Evolutionary conservation across 805 yeast species (phyloP).

Genomic region (Pichia occidentalis): DNA sequence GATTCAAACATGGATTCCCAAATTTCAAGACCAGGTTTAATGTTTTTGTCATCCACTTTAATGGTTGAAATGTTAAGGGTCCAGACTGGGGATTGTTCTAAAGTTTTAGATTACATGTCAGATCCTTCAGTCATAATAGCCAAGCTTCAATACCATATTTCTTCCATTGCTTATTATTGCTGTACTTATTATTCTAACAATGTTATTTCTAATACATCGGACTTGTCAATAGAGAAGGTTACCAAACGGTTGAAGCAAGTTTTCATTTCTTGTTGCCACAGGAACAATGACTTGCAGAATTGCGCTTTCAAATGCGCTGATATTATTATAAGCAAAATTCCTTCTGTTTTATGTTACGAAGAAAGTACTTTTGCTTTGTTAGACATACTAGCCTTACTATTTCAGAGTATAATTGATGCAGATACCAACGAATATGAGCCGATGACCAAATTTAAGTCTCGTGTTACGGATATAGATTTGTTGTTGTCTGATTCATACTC

Average conservation of each 20-base stretch:
- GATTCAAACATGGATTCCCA: constrained; percentile 36
- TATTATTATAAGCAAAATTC: constrained; percentile 54
- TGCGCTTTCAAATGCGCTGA: constrained; percentile 78
- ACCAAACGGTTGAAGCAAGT: constrained; percentile 67
- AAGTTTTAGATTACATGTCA: constrained; percentile 69
- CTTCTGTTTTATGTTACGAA: constrained; percentile 73
- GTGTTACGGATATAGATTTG: constrained; percentile 40
- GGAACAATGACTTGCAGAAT: constrained; percentile 66
- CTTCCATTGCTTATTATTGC: constrained; percentile 54
- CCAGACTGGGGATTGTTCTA: constrained; percentile 73
- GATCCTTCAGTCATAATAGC: constrained; percentile 74
- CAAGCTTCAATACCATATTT: constrained; percentile 63
- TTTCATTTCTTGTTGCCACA: constrained; percentile 68
- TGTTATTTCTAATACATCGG: constrained; percentile 48
- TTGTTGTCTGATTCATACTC: constrained; percentile 66
- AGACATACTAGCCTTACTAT: constrained; percentile 72
- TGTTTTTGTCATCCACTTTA: constrained; percentile 80
- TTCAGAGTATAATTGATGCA: constrained; percentile 76
- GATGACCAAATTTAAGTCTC: constrained; percentile 50
- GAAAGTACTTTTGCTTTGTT: constrained; percentile 68
- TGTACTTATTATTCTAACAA: constrained; percentile 49
- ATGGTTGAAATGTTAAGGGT: constrained; percentile 76
- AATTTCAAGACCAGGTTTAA: constrained; percentile 66
- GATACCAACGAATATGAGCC: constrained; percentile 84
- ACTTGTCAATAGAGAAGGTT: constrained; percentile 50